Evolutionary conservation across 2,329 filamentous ascomycete species (phyloP), one percentile per base, ranked within the genome.

Genomic region (Harringtonia aguacate): DNA sequence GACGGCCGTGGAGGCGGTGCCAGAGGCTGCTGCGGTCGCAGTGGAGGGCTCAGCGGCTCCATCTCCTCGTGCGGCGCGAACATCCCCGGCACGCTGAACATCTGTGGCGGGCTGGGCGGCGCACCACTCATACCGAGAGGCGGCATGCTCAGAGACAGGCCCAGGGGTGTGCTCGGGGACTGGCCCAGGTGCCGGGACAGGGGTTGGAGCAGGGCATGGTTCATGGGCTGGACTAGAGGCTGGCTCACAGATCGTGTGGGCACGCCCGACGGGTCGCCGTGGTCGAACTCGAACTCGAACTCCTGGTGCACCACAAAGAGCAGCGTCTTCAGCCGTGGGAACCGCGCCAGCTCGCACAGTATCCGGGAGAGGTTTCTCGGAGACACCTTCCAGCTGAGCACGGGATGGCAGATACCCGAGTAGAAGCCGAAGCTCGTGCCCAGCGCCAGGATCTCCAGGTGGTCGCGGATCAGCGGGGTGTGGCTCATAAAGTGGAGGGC

Each of bases 241-340:
- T 33, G 30, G 24, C n/a, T n/a, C n/a, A 27, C 24, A 27, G 24
- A 10, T 10, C 24, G 15, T 8, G 34, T 36, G 13, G 28, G 28
- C 30, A 39, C 18, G 14, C 40, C 28, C 13, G 30, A 28, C 44
- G 50, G n/a, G n/a, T n/a, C 56, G 8, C 56, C 53, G 17, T 56
- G 57, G 46, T 62, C 58, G 35, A 65, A 64, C 47, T 65, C 66
- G 49, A 70, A 69, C 24, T 67, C 64, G 36, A 68, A 69, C 43
- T 68, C 67, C 48, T 71, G 68, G 48, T 69, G 67, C 4, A 71
- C 65, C 17, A 70, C 59, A 24, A 70, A 63, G 8, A 70, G 57
- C 37, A 71, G 58, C 29, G 59, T 61, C 47, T 61, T 58, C 30
- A 71, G 58, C 31, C 55, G 57, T 0, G 56, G 53, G 24, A 71